These are phyloP conservation scores for Melanopsichium pennsylvanicum DNA, from an alignment of 1,284 basidiomycete genomes.

Conservation along the genomic window DNA sequence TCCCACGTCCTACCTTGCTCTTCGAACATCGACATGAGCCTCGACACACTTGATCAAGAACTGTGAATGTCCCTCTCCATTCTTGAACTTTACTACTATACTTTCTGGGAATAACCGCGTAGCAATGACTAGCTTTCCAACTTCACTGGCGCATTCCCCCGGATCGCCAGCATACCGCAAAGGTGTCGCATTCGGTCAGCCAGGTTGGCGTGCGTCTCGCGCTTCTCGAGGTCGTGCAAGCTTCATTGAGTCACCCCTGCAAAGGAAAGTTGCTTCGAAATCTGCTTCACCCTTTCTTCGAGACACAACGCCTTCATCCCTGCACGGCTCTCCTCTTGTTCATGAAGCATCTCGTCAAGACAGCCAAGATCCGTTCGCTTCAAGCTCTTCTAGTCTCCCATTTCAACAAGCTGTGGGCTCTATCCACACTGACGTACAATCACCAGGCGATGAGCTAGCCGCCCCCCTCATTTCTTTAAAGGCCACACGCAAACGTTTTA, in stretches of 20 bases:
- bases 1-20: too few species aligned
- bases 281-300: conserved; percentile 14
- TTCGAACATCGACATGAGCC: too few species aligned
- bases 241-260: conserved; percentile 23
- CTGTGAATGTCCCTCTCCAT: too few species aligned
- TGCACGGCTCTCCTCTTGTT: conserved; percentile 19
- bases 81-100: too few species aligned
- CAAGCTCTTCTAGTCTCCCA: conserved; percentile 2
- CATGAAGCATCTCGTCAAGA: conserved; percentile 6
- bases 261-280: conserved; percentile 1
- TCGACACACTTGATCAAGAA: too few species aligned
- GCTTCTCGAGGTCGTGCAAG: conserved; percentile 31
- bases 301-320: conserved; percentile 15
- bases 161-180: conserved; percentile 45
- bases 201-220: conserved; percentile 44
- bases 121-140: conserved; percentile 23
- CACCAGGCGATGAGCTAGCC: not conserved
- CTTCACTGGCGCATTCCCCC: conserved; percentile 23
- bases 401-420: not conserved
- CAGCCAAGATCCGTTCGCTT: not conserved
- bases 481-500: conserved; percentile 23
- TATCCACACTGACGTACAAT: too few species aligned
- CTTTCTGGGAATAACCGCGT: too few species aligned
- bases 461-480: not conserved
- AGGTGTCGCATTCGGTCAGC: conserved; percentile 45